Percentiles rank a stretch among this genome's conserved stretches.
These are phyloP conservation scores for Hymenoscyphus salicellus DNA, from an alignment of 2,329 filamentous ascomycete genomes.

Conservation along the genomic window DNA sequence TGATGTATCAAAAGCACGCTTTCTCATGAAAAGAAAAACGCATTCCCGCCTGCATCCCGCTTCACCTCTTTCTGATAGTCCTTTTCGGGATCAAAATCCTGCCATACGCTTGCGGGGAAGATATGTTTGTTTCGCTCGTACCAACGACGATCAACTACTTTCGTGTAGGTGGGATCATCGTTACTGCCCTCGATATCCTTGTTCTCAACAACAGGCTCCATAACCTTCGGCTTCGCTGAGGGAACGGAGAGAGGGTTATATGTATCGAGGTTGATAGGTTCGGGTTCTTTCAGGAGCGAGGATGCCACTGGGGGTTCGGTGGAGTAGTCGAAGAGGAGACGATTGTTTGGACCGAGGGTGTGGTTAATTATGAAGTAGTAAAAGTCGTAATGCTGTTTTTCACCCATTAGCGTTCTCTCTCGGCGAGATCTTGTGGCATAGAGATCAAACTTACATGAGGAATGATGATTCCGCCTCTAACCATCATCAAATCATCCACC, in stretches of 20 bases:
- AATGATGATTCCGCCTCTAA: constrained; percentile 85
- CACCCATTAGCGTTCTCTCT: constrained; percentile 16
- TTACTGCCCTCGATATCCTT: constrained; percentile 66
- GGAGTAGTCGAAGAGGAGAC: constrained; percentile 73
- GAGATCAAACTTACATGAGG: constrained; percentile 70
- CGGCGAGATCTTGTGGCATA: constrained; percentile 20
- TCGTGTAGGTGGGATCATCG: constrained; percentile 79
- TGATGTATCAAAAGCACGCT: not conserved
- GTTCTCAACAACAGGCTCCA: constrained; percentile 38
- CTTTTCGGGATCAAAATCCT: constrained; percentile 86
- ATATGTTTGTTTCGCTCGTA: constrained; percentile 98
- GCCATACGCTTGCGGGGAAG: constrained; percentile 93
- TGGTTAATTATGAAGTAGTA: constrained; percentile 96
- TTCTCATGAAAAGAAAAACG: constrained; percentile 76
- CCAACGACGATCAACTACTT: constrained; percentile 94
- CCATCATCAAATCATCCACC: constrained; percentile 92
- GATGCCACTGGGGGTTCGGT: constrained; percentile 43
- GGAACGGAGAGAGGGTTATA: constrained; percentile 42
- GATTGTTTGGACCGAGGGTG: constrained; percentile 68
- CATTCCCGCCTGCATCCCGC: constrained; percentile 84
- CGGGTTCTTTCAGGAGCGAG: constrained; percentile 8
- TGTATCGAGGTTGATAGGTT: constrained; percentile 25
- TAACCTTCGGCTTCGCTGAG: constrained; percentile 36
- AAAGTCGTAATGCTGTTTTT: constrained; percentile 83
- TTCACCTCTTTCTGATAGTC: constrained; percentile 76